Evolutionary conservation across 768 basidiomycete genomes (phyloP).

Genomic region (Sarcomyxa edulis): DNA sequence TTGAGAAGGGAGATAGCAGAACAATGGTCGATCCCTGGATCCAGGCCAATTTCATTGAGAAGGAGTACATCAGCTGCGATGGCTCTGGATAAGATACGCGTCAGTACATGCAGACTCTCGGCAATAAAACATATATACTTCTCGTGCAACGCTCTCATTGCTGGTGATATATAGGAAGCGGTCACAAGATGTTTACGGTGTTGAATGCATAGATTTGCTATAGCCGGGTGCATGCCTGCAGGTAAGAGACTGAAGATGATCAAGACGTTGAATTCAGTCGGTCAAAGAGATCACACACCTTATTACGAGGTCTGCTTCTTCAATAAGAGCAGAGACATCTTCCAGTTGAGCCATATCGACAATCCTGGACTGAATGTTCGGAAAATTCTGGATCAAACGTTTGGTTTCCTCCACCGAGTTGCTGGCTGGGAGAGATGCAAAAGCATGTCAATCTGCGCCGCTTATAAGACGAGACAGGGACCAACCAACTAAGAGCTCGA

Average conservation of each 20-base stretch:
- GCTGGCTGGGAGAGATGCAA: too few species aligned
- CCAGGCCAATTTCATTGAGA: constrained; percentile 86
- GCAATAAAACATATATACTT: constrained; percentile 30
- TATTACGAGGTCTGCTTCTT: constrained; percentile 71
- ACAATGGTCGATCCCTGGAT: constrained; percentile 88
- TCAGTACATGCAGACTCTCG: not conserved
- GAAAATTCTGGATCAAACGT: constrained; percentile 34
- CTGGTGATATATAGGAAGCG: constrained; percentile 82
- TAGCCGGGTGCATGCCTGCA: constrained; percentile 59
- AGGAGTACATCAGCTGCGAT: constrained; percentile 58
- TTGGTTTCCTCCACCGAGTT: constrained; percentile 61
- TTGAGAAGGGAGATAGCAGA: constrained; percentile 72
- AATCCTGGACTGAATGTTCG: constrained; percentile 48
- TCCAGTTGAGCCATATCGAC: constrained; percentile 53
- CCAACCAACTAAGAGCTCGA: constrained; percentile 76
- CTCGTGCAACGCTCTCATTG: constrained; percentile 63
- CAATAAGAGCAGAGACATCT: constrained; percentile 47
- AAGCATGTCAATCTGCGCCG: constrained; percentile 4
- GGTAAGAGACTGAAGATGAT: constrained; percentile 65
- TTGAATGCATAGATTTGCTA: constrained; percentile 72
- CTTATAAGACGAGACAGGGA: constrained; percentile 12
- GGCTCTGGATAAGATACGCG: constrained; percentile 39
- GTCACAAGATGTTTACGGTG: constrained; percentile 78
- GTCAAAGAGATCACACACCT: constrained; percentile 46
- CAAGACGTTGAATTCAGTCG: not conserved